These are phyloP conservation scores for Coemansia sp. DNA, from an alignment of 192 early-diverging fungal species.

Conservation along the genomic window DNA sequence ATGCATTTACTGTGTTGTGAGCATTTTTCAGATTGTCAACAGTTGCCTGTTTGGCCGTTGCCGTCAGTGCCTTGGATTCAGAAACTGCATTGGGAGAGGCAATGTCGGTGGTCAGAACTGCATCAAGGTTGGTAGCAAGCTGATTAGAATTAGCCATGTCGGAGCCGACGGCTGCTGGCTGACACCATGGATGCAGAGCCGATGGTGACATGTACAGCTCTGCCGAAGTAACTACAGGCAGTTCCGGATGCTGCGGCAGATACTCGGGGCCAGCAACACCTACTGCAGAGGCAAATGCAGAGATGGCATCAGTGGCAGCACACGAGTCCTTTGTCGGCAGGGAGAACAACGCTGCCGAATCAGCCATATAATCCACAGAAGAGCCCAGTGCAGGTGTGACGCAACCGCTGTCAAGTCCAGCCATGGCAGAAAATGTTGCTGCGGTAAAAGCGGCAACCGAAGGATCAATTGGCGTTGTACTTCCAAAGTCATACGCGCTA, in stretches of 20 bases:
- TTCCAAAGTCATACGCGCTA: conserved; percentile 1
- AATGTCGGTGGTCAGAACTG: neutral
- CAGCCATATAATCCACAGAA: neutral
- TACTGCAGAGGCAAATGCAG: conserved; percentile 17
- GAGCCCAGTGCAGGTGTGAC: conserved; percentile 2
- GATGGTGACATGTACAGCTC: neutral
- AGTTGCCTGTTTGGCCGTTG: neutral
- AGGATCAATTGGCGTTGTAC: conserved; percentile 4
- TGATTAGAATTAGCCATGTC: neutral
- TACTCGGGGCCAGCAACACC: neutral
- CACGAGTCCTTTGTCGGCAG: neutral
- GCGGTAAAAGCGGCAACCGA: conserved; percentile 18
- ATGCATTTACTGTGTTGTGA: neutral
- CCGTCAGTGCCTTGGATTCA: neutral
- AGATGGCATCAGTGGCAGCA: conserved; percentile 4
- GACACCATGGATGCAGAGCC: conserved; percentile 1
- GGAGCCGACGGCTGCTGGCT: conserved; percentile 2
- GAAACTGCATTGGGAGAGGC: neutral
- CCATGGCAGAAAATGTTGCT: conserved; percentile 34
- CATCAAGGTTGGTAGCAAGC: neutral
- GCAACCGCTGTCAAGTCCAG: conserved; percentile 8
- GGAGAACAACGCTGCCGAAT: neutral
- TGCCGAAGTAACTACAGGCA: neutral
- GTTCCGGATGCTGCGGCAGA: neutral
- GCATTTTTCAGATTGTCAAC: neutral